Evolutionary conservation across 352 stramenopile species (phyloP).

Genomic region (Globisporangium mamillatum): DNA sequence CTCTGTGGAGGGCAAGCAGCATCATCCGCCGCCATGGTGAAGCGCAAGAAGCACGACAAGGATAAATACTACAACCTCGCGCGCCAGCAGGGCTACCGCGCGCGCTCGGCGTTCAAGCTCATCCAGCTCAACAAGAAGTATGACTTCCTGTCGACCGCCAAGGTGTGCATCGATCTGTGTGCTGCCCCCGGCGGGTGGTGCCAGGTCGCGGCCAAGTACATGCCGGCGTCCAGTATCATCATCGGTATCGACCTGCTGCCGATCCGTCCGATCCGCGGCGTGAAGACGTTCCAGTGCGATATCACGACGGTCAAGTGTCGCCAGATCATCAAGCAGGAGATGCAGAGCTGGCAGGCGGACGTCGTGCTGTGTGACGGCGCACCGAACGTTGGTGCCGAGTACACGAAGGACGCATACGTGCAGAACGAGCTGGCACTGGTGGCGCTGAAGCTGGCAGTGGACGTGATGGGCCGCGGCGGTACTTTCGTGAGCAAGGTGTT

Average conservation of each 20-base stretch:
- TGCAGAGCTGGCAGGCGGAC: constrained; percentile 92
- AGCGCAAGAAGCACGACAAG: constrained; percentile 98
- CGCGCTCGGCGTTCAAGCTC: constrained; percentile 99
- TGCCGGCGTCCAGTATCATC: constrained; percentile 95
- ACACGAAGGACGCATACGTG: constrained; percentile 98
- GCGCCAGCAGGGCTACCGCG: constrained; percentile 98
- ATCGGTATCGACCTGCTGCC: constrained; percentile 98
- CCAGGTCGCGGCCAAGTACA: constrained; percentile 90
- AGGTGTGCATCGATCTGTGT: constrained; percentile 98
- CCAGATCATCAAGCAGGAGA: constrained; percentile 92
- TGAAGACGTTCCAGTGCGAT: constrained; percentile 97
- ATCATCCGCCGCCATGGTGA: constrained; percentile 63
- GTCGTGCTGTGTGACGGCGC: constrained; percentile 99
- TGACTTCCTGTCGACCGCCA: constrained; percentile 95
- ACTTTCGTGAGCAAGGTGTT: constrained; percentile 98
- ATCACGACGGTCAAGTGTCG: constrained; percentile 91
- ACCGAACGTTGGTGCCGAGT: constrained; percentile 98
- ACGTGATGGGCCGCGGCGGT: constrained; percentile 94
- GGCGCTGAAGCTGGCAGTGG: constrained; percentile 95
- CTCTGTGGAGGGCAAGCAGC: constrained; percentile 4
- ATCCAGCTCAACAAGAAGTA: constrained; percentile 99
- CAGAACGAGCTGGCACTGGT: constrained; percentile 98
- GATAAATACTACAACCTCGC: constrained; percentile 99
- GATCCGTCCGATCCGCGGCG: constrained; percentile 95
- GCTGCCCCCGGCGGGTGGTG: constrained; percentile 98